A percentile compares a stretch with the other conserved stretches of the same genome.
phyloP scores from a whole-genome alignment of 78 protist genomes.

The Dictyostelium brefeldianum region DNA sequence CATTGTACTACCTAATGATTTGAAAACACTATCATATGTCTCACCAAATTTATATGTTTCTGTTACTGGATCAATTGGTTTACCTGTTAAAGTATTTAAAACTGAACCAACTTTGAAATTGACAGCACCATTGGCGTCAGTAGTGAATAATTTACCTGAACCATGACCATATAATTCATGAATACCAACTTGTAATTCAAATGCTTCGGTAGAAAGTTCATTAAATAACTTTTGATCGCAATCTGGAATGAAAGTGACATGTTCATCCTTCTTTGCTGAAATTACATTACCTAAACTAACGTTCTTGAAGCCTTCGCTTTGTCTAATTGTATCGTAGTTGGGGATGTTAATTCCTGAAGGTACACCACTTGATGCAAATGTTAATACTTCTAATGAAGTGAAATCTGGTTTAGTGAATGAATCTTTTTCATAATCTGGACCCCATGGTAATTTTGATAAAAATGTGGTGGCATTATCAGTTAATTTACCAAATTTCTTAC shows the following conservation, averaged over 20 bases:
- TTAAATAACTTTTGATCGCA: constrained; percentile 75
- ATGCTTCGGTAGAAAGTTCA: constrained; percentile 26
- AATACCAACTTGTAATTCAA: constrained; percentile 90
- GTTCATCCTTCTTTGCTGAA: constrained; percentile 35
- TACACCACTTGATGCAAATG: constrained; percentile 87
- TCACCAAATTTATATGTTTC: constrained; percentile 83
- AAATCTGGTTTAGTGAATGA: constrained; percentile 89
- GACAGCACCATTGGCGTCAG: constrained; percentile 29
- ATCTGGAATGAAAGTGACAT: constrained; percentile 60
- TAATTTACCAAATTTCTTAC: constrained; percentile 59
- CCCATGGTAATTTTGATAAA: constrained; percentile 88
- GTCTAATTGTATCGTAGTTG: constrained; percentile 85
- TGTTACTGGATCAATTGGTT: constrained; percentile 35
- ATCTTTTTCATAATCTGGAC: constrained; percentile 85
- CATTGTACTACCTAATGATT: constrained; percentile 35
- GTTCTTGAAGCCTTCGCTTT: constrained; percentile 90
- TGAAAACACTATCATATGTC: constrained; percentile 84
- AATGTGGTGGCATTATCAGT: constrained; percentile 75
- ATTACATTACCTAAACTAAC: constrained; percentile 89
- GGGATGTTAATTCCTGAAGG: constrained; percentile 84
- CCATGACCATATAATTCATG: constrained; percentile 93
- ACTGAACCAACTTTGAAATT: constrained; percentile 56
- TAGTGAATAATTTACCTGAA: constrained; percentile 79
- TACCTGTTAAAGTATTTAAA: constrained; percentile 69
- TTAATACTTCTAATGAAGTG: constrained; percentile 88